Evolutionary conservation across 495 filamentous ascomycete genomes (phyloP).

Genomic region (Hypoxylon lienhwacheense): DNA sequence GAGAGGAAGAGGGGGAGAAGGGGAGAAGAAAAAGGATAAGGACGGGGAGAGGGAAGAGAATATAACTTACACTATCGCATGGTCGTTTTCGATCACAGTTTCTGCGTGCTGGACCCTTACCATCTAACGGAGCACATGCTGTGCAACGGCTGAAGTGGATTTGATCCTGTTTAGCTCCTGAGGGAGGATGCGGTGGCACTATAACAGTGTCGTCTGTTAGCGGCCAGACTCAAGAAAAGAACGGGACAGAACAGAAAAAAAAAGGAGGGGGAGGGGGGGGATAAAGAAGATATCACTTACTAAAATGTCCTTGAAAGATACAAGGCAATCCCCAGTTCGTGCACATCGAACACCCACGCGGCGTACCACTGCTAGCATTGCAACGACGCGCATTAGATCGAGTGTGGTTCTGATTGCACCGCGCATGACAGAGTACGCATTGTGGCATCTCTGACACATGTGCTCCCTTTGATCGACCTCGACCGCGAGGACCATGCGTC

Average conservation of each 20-base stretch:
- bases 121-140: neutral
- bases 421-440: too few species aligned
- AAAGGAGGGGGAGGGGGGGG: neutral
- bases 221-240: neutral
- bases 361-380: too few species aligned
- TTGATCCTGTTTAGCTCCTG: neutral
- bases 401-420: neutral
- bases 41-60: too few species aligned
- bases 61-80: too few species aligned
- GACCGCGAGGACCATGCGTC: too few species aligned
- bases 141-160: neutral
- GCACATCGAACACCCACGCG: neutral
- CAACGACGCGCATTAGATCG: neutral
- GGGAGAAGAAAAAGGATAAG: too few species aligned
- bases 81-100: constrained; percentile 23
- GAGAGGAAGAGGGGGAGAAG: too few species aligned
- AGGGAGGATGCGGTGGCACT: neutral
- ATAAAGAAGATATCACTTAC: neutral
- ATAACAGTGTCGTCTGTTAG: neutral
- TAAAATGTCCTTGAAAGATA: neutral
- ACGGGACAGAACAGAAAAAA: too few species aligned
- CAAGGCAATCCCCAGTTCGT: constrained; percentile 1
- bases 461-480: too few species aligned
- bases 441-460: too few species aligned
- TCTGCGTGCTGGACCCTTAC: too few species aligned